phyloP scores from a whole-genome alignment of 306 rosid genomes.

The Citrullus mucosospermus region DNA sequence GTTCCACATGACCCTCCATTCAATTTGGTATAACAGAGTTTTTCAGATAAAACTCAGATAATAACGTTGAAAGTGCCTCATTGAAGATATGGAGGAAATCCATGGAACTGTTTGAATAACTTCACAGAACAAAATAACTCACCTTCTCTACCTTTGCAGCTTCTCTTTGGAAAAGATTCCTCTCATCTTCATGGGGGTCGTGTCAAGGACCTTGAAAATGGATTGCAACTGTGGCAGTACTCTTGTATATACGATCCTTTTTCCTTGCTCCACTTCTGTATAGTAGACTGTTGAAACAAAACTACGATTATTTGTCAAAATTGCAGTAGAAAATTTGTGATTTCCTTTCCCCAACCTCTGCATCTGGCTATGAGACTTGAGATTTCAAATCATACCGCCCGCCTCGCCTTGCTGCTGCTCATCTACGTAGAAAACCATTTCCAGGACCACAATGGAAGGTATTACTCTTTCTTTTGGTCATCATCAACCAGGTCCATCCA shows the following conservation, averaged over 20 bases:
- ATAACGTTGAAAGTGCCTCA: neutral
- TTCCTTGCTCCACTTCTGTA: neutral
- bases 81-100: neutral
- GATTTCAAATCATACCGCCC: neutral
- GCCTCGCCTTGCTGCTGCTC: neutral
- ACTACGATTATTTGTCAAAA: neutral
- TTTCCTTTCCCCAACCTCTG: neutral
- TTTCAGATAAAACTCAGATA: slow-evolving; percentile 57
- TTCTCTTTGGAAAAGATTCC: neutral
- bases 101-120: neutral
- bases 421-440: neutral
- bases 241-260: neutral
- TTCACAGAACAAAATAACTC: neutral
- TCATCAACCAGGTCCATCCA: neutral
- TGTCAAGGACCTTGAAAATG: neutral
- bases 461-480: neutral
- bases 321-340: neutral
- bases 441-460: neutral
- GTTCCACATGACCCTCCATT: slow-evolving; percentile 92
- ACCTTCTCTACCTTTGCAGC: neutral
- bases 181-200: neutral
- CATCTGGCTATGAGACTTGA: neutral
- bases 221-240: neutral
- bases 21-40: slow-evolving; percentile 87
- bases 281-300: neutral